Base-by-base conservation (phyloP, 192 early-diverging fungal genomes). In the Mortierella hygrophila region DNA sequence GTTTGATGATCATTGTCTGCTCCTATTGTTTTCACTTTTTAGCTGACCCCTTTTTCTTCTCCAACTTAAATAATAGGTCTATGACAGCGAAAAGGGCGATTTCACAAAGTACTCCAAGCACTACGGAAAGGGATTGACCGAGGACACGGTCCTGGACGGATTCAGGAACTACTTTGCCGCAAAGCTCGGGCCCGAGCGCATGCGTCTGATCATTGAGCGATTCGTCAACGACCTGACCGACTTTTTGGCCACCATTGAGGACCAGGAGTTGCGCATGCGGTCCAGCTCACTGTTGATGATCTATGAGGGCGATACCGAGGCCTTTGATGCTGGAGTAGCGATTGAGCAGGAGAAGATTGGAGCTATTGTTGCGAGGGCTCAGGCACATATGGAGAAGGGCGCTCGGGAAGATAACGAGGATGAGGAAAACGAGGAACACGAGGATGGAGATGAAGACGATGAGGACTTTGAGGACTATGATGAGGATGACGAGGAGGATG, bases 211-310 rank as follows among this genome's bases (percentile, higher is more conserved):
- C 21, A 83, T 95, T 6, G 79, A 90, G 52, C 90, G 93, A 49
- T 94, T 94, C 68, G 87, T 93, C n/a, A 75, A 89, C 54, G 92
- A 94, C 60, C 74, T 94, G 41, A 76, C 83, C 16, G 93, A 96
- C n/a, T 89, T 94, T 15, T 70, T 82, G 40, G 83, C 91, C 13
- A 92, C 89, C 21, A 74, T 98, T 6, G 71, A 91, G 74, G 76
- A 80, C 2, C 65, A 86, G 3, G 91, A 94, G 16, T 71, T 94
- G 4, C 90, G 95, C 47, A 89, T 99, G 85, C 96, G 94, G 65
- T 90, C 91, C 0, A 90, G 93, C 74, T 97, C 96, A 23, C 65
- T 97, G 18, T 88, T 99, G 42, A 85, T 99, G 70, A 89, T 97
- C 3, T 99, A 97, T 78, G 96, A 97, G 70, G 95, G 93, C 0